These are phyloP conservation scores for Globisporangium alternatum DNA, from an alignment of 352 stramenopile genomes.

Conservation along the genomic window DNA sequence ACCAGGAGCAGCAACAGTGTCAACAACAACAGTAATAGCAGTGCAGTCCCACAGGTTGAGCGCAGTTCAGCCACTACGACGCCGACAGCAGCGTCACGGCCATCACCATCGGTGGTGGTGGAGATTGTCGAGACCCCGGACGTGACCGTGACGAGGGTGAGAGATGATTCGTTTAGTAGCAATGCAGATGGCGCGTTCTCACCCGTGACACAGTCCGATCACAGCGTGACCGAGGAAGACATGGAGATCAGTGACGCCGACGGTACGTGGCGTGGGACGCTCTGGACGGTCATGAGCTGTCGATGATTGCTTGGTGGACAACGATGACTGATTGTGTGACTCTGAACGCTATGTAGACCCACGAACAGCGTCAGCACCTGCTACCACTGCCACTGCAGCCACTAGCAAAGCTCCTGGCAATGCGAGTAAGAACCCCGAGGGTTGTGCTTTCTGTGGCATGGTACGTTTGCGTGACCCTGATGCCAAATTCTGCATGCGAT, in stretches of 20 bases:
- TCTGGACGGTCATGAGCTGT: background rate
- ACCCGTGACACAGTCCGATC: conserved; percentile 15
- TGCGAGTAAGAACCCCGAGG: conserved; percentile 1
- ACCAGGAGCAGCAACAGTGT: background rate
- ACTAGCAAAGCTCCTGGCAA: background rate
- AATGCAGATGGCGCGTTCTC: conserved; percentile 9
- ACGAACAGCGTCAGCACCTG: background rate
- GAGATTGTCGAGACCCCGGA: conserved; percentile 12
- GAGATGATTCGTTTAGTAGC: conserved; percentile 11
- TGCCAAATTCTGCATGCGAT: conserved; percentile 13
- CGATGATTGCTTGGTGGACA: background rate
- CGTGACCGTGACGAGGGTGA: conserved; percentile 4
- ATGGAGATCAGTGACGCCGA: conserved; percentile 20
- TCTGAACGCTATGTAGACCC: background rate
- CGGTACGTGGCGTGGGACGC: conserved; percentile 3
- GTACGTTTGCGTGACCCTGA: conserved; percentile 14
- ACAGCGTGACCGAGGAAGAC: conserved; percentile 14
- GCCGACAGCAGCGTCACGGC: background rate
- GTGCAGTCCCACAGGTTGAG: background rate
- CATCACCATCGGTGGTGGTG: background rate
- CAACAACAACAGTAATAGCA: background rate
- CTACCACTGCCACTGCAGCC: background rate
- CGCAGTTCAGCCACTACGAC: background rate
- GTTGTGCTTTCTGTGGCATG: conserved; percentile 14
- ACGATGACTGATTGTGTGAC: background rate